phyloP scores from a whole-genome alignment of 1,284 basidiomycete species.

The Trichosporon inkin region DNA sequence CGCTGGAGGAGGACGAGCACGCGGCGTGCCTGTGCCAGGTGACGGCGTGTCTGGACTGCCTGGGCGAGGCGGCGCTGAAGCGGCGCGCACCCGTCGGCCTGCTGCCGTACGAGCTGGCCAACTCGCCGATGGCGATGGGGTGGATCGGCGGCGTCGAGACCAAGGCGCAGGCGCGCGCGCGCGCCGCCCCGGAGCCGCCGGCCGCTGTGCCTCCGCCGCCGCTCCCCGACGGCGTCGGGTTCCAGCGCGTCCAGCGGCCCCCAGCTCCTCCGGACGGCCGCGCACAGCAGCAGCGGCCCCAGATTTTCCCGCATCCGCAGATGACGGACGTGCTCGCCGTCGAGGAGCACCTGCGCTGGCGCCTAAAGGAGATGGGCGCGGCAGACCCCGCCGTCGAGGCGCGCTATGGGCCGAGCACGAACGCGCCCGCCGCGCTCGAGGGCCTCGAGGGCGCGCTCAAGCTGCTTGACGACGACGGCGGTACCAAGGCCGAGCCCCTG shows the following conservation, averaged over 20 bases:
- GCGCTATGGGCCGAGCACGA: constrained; percentile 43
- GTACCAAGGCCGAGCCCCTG: constrained; percentile 8
- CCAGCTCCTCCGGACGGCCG: constrained; percentile 9
- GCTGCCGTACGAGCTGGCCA: constrained; percentile 34
- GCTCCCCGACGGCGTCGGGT: constrained; percentile 39
- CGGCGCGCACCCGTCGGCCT: constrained; percentile 37
- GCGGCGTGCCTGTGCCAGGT: constrained; percentile 43
- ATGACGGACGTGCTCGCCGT: constrained; percentile 51
- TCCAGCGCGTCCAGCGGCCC: constrained; percentile 34
- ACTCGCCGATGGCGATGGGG: constrained; percentile 25
- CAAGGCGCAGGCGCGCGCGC: constrained; percentile 28
- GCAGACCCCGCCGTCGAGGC: constrained; percentile 42
- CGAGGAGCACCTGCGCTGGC: constrained; percentile 49
- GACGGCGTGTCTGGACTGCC: constrained; percentile 38
- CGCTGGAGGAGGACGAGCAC: constrained; percentile 34
- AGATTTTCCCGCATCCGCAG: constrained; percentile 48
- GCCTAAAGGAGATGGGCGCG: constrained; percentile 49
- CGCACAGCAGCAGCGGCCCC: constrained; percentile 15
- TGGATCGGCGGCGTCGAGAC: constrained; percentile 40
- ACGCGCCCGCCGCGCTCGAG: constrained; percentile 38
- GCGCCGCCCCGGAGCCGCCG: constrained; percentile 17
- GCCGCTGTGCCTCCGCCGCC: constrained; percentile 9
- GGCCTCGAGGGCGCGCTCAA: constrained; percentile 32
- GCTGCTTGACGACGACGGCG: constrained; percentile 27
- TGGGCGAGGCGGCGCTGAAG: constrained; percentile 27